A percentile compares a stretch with the other conserved stretches of the same genome.
phyloP scores from a whole-genome alignment of 1,139 yeast species.

The Wickerhamomyces sp. region DNA sequence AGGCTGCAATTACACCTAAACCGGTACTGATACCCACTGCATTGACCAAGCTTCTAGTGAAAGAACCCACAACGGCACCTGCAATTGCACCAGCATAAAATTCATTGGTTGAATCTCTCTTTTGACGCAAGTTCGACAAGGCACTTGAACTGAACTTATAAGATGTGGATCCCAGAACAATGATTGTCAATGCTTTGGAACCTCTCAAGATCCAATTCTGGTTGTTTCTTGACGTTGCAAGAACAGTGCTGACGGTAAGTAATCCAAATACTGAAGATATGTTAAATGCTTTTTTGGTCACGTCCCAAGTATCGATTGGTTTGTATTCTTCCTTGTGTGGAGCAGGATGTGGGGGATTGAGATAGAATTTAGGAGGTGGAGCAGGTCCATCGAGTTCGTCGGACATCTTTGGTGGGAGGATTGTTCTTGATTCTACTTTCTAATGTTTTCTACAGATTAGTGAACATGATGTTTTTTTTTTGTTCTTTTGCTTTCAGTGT shows the following conservation, averaged over 20 bases:
- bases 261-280: slow-evolving; percentile 36
- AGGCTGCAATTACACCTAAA: slow-evolving; percentile 32
- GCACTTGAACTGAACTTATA: slow-evolving; percentile 35
- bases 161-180: slow-evolving; percentile 30
- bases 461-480: neutral
- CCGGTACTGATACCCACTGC: slow-evolving; percentile 39
- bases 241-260: slow-evolving; percentile 33
- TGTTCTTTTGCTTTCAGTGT: too few species aligned
- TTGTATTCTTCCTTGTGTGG: slow-evolving; percentile 21
- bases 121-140: slow-evolving; percentile 37
- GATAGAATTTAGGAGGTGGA: neutral
- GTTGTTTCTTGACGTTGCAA: slow-evolving; percentile 26
- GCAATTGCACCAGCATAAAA: slow-evolving; percentile 47
- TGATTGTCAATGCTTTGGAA: slow-evolving; percentile 19
- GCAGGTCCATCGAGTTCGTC: neutral
- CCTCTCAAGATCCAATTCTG: slow-evolving; percentile 24
- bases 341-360: slow-evolving; percentile 18
- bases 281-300: slow-evolving; percentile 35
- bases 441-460: neutral
- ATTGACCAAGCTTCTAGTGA: slow-evolving; percentile 35
- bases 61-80: slow-evolving; percentile 37
- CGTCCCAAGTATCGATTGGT: slow-evolving; percentile 41
- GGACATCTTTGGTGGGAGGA: neutral
- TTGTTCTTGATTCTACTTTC: neutral
- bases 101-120: slow-evolving; percentile 40